These are phyloP conservation scores for Cladosporium sp. DNA, from an alignment of 2,329 filamentous ascomycete species.

Conservation along the genomic window DNA sequence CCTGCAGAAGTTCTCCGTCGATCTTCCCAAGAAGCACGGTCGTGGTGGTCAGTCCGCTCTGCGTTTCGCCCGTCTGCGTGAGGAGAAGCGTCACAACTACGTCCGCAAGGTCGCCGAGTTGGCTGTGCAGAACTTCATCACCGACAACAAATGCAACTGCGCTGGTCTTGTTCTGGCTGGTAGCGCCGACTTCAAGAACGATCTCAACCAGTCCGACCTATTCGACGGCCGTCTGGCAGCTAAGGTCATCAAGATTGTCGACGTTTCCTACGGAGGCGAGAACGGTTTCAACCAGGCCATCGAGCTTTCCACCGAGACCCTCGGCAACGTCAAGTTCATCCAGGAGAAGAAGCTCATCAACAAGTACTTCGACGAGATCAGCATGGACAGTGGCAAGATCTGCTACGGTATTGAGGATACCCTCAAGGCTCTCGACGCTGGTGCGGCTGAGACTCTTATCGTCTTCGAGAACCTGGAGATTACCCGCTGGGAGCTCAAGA, in stretches of 20 bases:
- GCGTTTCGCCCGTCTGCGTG: constrained; percentile 98
- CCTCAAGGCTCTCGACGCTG: constrained; percentile 91
- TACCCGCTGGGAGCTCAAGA: constrained; percentile 86
- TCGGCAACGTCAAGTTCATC: constrained; percentile 99
- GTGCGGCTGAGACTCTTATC: constrained; percentile 90
- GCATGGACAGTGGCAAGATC: constrained; percentile 92
- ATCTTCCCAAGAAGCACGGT: constrained; percentile 99
- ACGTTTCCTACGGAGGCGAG: constrained; percentile 97
- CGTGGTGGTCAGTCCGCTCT: constrained; percentile 99
- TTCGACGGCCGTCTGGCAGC: constrained; percentile 87
- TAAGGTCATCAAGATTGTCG: constrained; percentile 99
- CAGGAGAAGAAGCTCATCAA: constrained; percentile 99
- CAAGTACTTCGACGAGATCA: constrained; percentile 98
- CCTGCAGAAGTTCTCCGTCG: constrained; percentile 96
- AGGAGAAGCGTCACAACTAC: constrained; percentile 99
- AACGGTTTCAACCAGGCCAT: constrained; percentile 99
- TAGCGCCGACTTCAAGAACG: constrained; percentile 99
- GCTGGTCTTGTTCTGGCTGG: constrained; percentile 92
- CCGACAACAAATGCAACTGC: constrained; percentile 96
- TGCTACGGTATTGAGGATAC: constrained; percentile 99
- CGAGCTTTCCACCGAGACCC: constrained; percentile 88
- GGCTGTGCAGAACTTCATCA: constrained; percentile 98
- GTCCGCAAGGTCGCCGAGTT: constrained; percentile 97
- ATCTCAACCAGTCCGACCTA: constrained; percentile 94
- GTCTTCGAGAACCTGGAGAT: constrained; percentile 97